Evolutionary conservation across 176 grass and related monocot genomes (phyloP), one percentile per base, ranked within the genome.

Genomic region (Aechmea fasciata): DNA sequence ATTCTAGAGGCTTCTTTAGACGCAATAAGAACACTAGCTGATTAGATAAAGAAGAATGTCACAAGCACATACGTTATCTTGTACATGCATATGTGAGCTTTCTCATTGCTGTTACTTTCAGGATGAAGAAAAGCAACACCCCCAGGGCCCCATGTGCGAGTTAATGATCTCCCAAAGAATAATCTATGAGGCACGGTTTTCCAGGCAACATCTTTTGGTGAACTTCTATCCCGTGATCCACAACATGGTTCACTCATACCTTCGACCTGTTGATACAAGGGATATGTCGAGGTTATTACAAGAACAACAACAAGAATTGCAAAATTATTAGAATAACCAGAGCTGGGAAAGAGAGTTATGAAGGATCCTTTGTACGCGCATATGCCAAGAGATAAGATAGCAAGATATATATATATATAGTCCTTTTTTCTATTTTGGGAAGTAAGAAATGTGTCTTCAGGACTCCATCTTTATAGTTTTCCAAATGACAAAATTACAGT

Each of bases 61-160:
- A 22, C 15, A 15, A 54, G 18, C 20, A 54, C 88, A 68, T 92
- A 97, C 94, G 94, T 92, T 85, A 97, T 90, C 78, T 89, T 97
- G 69, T 97, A 92, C 83, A 97, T 92, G 84, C 79, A 90, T 63
- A 97, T 47, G 75, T 87, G 81, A 47, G 87, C 81, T 55, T 73
- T 85, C 28, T 84, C 86, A n/a, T 62, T 77, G 68, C 79, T 54
- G 81, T 80, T 77, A 47, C 54, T 90, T 78, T 87, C 81, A 51
- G 94, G 94, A 70, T 85, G 76, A 59, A 97, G 86, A 72, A 85
- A 97, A 71, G 89, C 94, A 83, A 84, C 86, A 77, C 94, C 94
- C 54, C 94, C 94, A 66, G 68, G 71, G 63, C 94, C 94, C 94
- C 94, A 97, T 68, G 70, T 76, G 4, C 52, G 64, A 48, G 81